These are phyloP conservation scores for Draba incana DNA, from an alignment of 345 rosid genomes.

Conservation along the genomic window DNA sequence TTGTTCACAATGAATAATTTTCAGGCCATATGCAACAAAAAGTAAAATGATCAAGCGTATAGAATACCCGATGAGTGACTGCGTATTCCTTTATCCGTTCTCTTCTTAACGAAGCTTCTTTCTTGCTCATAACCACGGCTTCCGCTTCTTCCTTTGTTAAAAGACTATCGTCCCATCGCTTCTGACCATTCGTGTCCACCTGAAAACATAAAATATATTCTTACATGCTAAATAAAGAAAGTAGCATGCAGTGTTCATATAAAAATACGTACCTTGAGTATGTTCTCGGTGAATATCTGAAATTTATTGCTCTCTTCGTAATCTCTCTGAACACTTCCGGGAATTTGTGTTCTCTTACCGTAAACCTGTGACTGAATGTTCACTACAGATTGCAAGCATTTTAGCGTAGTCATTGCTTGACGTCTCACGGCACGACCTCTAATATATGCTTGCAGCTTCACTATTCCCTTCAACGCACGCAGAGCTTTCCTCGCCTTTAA, in stretches of 20 bases:
- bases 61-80: constrained; percentile 65
- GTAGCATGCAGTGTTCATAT: neutral
- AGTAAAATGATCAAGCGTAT: neutral
- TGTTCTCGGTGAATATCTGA: constrained; percentile 56
- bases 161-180: constrained; percentile 85
- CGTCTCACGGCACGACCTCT: constrained; percentile 81
- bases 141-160: constrained; percentile 79
- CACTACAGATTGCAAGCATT: constrained; percentile 82
- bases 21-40: constrained; percentile 1
- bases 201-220: constrained; percentile 37
- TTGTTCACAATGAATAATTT: constrained; percentile 11
- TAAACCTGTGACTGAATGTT: constrained; percentile 75
- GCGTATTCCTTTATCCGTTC: constrained; percentile 70
- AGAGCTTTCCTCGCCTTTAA: constrained; percentile 88
- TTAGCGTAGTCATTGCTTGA: constrained; percentile 76
- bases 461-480: constrained; percentile 89
- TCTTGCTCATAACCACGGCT: constrained; percentile 64
- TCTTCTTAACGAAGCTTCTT: constrained; percentile 68
- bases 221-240: constrained; percentile 7
- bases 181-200: constrained; percentile 66
- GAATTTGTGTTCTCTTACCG: constrained; percentile 55
- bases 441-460: constrained; percentile 86
- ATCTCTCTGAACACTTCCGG: constrained; percentile 41
- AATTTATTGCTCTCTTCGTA: constrained; percentile 51
- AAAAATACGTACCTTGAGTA: constrained; percentile 48